Base-by-base conservation (phyloP, 2,329 filamentous ascomycete species). In the Arthroderma sp. region DNA sequence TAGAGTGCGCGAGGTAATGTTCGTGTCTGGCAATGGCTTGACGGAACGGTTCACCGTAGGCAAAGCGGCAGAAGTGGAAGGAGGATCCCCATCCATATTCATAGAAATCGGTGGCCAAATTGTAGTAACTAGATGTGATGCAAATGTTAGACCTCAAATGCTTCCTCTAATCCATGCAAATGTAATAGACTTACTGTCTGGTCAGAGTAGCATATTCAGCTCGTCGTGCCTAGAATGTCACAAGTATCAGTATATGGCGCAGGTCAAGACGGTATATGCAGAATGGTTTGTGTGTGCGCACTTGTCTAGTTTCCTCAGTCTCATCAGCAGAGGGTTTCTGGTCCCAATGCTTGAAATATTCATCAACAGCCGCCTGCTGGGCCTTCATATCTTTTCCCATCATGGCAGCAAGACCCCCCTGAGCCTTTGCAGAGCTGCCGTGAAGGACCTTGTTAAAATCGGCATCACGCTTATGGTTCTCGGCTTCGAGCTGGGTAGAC, bases 311-410 rank as follows among this genome's bases (percentile, higher is more conserved):
- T 67, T 86, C 88, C 56, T 85, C 81, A 1, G 91, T 97, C 80
- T 98, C 93, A 43, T 85, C 81, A 61, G 80, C 83, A 51, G 78
- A 86, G 49, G 77, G 74, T 76, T 94, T 90, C 77, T 91, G 86
- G 73, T 95, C 89, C 87, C 88, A 95, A 72, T 95, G 90, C 80
- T 94, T 94, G 78, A 95, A 95, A 76, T 95, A 95, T 72, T 94
- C 88, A 68, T 93, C 87, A 28, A 91, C 81, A 51, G 89, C 89
- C 55, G 85, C 85, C 71, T 89, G 82, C 69, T 94, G 87, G 6
- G 89, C 88, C 31, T 77, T 76, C 68, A 79, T 77, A 72, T 93
- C 85, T 78, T 98, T 98, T 70, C 79, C 79, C 68, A 95, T 78
- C 84, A 96, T 91, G 56, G 91, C 88, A 65, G 82, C 77, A 66